Percentiles rank a stretch among this genome's conserved stretches.
phyloP scores from a whole-genome alignment of 164 flowering plant genomes.

The Annona squamosa region DNA sequence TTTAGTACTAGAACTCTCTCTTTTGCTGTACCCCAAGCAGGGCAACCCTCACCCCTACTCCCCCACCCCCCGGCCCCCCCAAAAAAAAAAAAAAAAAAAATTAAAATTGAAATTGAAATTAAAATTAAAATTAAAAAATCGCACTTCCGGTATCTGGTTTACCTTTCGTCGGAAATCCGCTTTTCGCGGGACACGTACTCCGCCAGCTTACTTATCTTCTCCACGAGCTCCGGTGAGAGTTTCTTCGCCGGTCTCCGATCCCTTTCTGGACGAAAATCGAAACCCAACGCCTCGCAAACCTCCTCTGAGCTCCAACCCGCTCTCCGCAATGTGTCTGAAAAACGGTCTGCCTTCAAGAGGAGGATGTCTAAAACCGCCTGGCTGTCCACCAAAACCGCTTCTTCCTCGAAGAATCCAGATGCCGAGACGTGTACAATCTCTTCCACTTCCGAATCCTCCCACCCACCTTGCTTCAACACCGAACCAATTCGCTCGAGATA shows the following conservation, averaged over 20 bases:
- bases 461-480: conserved; percentile 75
- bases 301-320: conserved; percentile 98
- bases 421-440: conserved; percentile 73
- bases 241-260: conserved; percentile 49
- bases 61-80: too few relatives aligned
- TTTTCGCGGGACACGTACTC: conserved; percentile 52
- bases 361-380: conserved; percentile 72
- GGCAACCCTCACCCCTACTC: not conserved
- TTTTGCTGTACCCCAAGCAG: conserved; percentile 8
- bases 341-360: conserved; percentile 66
- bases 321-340: conserved; percentile 62
- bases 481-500: conserved; percentile 64
- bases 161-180: conserved; percentile 2
- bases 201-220: conserved; percentile 67
- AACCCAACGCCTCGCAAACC: conserved; percentile 77
- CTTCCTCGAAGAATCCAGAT: conserved; percentile 31
- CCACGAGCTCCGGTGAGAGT: conserved; percentile 71
- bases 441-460: conserved; percentile 74
- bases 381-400: conserved; percentile 64
- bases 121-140: not conserved
- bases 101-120: not conserved
- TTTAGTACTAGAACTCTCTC: conserved; percentile 25
- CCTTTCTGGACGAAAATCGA: conserved; percentile 66
- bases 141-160: not conserved
- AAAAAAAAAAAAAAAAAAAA: not conserved